These are phyloP conservation scores for Coemansia sp. DNA, from an alignment of 192 early-diverging fungal genomes.

Conservation along the genomic window DNA sequence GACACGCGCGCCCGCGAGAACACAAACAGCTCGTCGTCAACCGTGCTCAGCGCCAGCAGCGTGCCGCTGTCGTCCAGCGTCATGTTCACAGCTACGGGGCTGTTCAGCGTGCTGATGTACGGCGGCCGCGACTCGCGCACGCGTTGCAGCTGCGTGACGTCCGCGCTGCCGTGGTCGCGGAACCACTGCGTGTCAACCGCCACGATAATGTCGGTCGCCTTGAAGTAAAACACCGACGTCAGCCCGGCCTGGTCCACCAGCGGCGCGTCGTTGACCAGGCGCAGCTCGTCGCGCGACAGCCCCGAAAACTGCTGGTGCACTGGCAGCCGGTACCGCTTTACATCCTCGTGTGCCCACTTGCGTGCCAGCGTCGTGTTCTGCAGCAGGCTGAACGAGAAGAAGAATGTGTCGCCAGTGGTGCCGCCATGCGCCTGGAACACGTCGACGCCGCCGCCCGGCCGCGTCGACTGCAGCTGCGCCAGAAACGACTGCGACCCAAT, in stretches of 20 bases:
- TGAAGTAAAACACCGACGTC: conserved; percentile 50
- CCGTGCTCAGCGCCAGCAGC: conserved; percentile 48
- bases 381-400: conserved; percentile 46
- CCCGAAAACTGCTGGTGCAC: conserved; percentile 52
- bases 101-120: conserved; percentile 53
- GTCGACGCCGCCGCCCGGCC: conserved; percentile 34
- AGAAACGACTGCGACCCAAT: conserved; percentile 41
- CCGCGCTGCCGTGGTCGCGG: conserved; percentile 42
- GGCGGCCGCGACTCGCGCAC: conserved; percentile 53
- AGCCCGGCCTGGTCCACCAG: conserved; percentile 43
- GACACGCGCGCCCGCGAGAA: conserved; percentile 40
- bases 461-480: conserved; percentile 41
- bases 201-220: conserved; percentile 48
- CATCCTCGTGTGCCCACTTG: conserved; percentile 24
- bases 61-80: conserved; percentile 51
- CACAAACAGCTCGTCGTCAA: conserved; percentile 51
- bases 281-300: conserved; percentile 52
- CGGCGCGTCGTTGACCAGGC: conserved; percentile 48
- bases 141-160: conserved; percentile 48
- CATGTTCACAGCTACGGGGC: conserved; percentile 50
- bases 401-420: conserved; percentile 43
- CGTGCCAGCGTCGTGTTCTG: conserved; percentile 43
- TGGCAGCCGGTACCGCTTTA: conserved; percentile 48
- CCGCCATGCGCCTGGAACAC: conserved; percentile 45
- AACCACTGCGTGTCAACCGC: conserved; percentile 51